Percentiles rank a stretch among this genome's conserved stretches.
phyloP scores from a whole-genome alignment of 2,329 filamentous ascomycete species.

The Cercospora zeina region DNA sequence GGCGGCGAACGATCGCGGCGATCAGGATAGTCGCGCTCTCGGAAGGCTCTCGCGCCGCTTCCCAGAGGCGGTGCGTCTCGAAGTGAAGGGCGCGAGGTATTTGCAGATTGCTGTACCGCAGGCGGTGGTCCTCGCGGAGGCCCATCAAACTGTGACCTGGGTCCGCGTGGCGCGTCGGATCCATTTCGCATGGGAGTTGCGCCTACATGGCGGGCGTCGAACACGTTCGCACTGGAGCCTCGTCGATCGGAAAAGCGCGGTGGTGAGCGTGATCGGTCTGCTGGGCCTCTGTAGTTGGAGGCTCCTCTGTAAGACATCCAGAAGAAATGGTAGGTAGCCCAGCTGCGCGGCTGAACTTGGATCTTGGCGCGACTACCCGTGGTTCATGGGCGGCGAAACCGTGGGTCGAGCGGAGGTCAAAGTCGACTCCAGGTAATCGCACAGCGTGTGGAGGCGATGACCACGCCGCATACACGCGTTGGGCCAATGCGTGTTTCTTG shows the following conservation, averaged over 20 bases:
- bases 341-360: constrained; percentile 10
- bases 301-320: constrained; percentile 31
- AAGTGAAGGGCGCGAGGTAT: constrained; percentile 43
- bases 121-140: constrained; percentile 41
- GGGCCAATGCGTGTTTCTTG: constrained; percentile 1
- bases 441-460: background rate
- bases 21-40: constrained; percentile 49
- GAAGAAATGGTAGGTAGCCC: constrained; percentile 4
- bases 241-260: constrained; percentile 70
- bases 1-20: constrained; percentile 63
- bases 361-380: constrained; percentile 10
- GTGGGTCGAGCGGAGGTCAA: background rate
- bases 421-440: background rate
- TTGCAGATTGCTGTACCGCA: constrained; percentile 61
- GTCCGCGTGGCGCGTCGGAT: constrained; percentile 73
- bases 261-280: constrained; percentile 70
- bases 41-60: constrained; percentile 60
- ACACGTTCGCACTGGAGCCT: constrained; percentile 56
- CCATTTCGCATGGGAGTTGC: constrained; percentile 31
- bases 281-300: constrained; percentile 30
- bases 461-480: constrained; percentile 3
- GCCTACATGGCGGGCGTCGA: constrained; percentile 34
- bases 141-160: constrained; percentile 73
- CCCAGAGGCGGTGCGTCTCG: constrained; percentile 59
- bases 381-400: constrained; percentile 1